A percentile compares a stretch with the other conserved stretches of the same genome.
phyloP scores from a whole-genome alignment of 345 rosid genomes.

The Sonneratia caseolaris region DNA sequence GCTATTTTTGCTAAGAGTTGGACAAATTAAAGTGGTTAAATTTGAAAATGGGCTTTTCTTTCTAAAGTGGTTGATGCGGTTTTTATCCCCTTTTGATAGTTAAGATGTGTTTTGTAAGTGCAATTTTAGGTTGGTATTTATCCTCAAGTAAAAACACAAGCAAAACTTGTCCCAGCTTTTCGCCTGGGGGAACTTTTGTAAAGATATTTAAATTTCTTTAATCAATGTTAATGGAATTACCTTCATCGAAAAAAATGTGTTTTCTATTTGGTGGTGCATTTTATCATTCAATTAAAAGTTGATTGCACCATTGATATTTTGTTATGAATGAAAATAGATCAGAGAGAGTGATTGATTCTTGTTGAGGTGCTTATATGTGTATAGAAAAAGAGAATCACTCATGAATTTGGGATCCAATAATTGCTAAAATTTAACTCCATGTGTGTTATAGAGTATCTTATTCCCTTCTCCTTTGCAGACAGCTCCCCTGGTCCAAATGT shows the following conservation, averaged over 20 bases:
- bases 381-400: neutral
- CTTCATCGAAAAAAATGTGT: neutral
- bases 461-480: slow-evolving; percentile 1
- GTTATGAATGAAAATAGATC: neutral
- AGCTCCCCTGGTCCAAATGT: neutral
- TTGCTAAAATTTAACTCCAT: neutral
- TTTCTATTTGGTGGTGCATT: neutral
- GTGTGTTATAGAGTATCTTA: neutral
- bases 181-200: too few relatives aligned
- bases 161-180: too few relatives aligned
- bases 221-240: too few relatives aligned
- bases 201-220: too few relatives aligned
- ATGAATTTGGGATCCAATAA: neutral
- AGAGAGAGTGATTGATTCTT: neutral
- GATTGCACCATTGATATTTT: neutral
- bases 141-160: too few relatives aligned
- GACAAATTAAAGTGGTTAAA: neutral
- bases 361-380: neutral
- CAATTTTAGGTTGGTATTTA: neutral
- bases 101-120: too few relatives aligned
- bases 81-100: too few relatives aligned
- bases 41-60: slow-evolving; percentile 1
- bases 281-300: neutral
- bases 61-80: neutral
- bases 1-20: neutral